Conservation (phyloP, 345 rosid species). For the Turritis glabra region DNA sequence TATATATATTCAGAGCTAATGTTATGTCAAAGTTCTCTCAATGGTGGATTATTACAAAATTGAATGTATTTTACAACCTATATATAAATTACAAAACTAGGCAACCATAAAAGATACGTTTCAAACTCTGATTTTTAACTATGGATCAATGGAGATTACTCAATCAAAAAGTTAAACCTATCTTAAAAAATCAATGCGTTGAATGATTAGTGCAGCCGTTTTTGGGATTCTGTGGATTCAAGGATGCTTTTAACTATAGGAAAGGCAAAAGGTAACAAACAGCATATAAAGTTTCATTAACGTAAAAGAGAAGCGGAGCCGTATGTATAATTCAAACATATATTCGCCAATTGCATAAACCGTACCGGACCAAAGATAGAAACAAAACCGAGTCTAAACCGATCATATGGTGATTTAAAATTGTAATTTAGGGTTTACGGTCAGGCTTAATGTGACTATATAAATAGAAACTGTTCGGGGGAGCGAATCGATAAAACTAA, state of each 20-base stretch:
- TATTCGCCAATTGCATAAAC: not conserved
- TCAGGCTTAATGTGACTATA: not conserved
- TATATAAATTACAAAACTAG: too few relatives aligned
- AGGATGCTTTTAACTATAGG: not conserved
- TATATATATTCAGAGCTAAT: not conserved
- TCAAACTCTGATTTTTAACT: too few relatives aligned
- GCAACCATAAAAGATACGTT: too few relatives aligned
- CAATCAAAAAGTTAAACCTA: too few relatives aligned
- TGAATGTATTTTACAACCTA: too few relatives aligned
- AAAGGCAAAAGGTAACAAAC: too few relatives aligned
- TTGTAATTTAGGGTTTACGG: not conserved
- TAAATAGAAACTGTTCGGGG: not conserved
- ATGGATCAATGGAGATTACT: too few relatives aligned
- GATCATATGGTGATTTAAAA: not conserved
- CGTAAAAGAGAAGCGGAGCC: too few relatives aligned
- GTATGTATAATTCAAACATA: not conserved
- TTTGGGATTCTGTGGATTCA: not conserved
- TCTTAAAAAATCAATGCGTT: too few relatives aligned
- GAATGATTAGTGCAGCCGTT: too few relatives aligned
- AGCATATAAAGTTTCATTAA: too few relatives aligned
- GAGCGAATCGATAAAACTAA: not conserved
- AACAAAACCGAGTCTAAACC: not conserved
- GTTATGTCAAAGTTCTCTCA: not conserved
- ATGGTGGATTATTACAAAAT: not conserved
- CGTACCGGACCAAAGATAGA: constrained; percentile 4